Conservation (phyloP, 805 yeast genomes). For the Wickerhamomyces canadensis region DNA sequence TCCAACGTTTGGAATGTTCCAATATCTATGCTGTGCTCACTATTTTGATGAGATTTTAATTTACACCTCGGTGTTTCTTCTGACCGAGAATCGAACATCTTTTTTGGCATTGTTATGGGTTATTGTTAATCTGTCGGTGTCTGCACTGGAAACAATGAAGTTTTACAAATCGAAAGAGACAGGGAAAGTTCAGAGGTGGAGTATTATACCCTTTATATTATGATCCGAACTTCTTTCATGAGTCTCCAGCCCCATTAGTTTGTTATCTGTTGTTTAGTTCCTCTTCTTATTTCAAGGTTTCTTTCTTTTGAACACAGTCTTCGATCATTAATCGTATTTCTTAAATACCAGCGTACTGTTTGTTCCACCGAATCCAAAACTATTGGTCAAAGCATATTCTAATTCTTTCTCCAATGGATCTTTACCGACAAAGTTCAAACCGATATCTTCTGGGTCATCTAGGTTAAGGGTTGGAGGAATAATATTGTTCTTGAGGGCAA, state of each 20-base stretch:
- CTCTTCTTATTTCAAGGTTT: no score
- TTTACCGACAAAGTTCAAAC: conserved; percentile 52
- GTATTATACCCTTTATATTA: conserved; percentile 34
- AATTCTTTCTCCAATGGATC: conserved; percentile 37
- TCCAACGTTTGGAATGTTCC: conserved; percentile 49
- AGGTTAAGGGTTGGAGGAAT: conserved; percentile 84
- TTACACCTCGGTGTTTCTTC: conserved; percentile 33
- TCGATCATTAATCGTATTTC: conserved; percentile 17
- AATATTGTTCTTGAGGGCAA: conserved; percentile 50
- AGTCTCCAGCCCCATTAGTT: not conserved
- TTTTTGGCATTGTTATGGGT: conserved; percentile 26
- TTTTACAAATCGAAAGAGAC: conserved; percentile 34
- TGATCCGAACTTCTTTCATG: conserved; percentile 6
- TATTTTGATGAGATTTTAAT: conserved; percentile 61
- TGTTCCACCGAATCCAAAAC: conserved; percentile 98
- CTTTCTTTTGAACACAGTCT: no score
- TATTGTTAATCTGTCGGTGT: conserved; percentile 42
- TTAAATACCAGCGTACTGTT: conserved; percentile 68
- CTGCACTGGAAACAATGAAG: conserved; percentile 46
- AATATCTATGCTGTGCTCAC: conserved; percentile 56
- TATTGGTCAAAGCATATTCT: conserved; percentile 69
- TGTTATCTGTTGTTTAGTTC: not conserved
- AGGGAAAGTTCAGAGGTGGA: conserved; percentile 24
- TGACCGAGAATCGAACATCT: conserved; percentile 15
- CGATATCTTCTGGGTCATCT: conserved; percentile 34